Conservation (phyloP, 345 rosid species). For the Gossypium mustelinum region DNA sequence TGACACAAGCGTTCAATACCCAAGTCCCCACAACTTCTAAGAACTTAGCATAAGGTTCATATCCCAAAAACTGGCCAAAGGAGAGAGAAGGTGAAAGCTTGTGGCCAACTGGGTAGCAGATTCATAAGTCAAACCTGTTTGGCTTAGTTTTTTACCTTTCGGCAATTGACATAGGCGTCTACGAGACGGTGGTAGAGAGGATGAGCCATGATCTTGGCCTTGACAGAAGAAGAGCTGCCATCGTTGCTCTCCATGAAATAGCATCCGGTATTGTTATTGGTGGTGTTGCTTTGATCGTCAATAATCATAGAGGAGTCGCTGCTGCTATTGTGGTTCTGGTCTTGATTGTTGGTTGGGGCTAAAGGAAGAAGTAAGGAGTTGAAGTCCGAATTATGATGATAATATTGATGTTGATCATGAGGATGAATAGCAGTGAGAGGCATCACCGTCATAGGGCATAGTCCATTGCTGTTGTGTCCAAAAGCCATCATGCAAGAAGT, state of each 20-base stretch:
- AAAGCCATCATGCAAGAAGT: conserved; percentile 26
- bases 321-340: conserved; percentile 29
- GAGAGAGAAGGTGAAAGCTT: conserved; percentile 6
- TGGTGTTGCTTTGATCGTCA: conserved; percentile 29
- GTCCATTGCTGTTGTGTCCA: conserved; percentile 63
- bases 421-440: conserved; percentile 46
- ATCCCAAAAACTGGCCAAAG: not conserved
- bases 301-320: conserved; percentile 43
- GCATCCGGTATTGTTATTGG: conserved; percentile 19
- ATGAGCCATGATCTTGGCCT: conserved; percentile 96
- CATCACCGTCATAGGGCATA: conserved; percentile 65
- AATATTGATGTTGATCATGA: not conserved
- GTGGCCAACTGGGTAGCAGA: not conserved
- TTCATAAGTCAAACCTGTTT: not conserved
- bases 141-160: conserved; percentile 55
- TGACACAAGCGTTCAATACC: not conserved
- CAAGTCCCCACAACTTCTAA: not conserved
- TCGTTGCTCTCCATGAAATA: conserved; percentile 62
- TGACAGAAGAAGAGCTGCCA: conserved; percentile 40
- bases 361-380: conserved; percentile 35
- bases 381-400: conserved; percentile 30
- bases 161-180: conserved; percentile 85
- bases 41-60: not conserved
- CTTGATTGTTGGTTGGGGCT: conserved; percentile 21
- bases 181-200: conserved; percentile 94